Percentiles rank a stretch among this genome's conserved stretches.
These are phyloP conservation scores for Helotiales sp. DNA, from an alignment of 2,329 filamentous ascomycete species.

Conservation along the genomic window DNA sequence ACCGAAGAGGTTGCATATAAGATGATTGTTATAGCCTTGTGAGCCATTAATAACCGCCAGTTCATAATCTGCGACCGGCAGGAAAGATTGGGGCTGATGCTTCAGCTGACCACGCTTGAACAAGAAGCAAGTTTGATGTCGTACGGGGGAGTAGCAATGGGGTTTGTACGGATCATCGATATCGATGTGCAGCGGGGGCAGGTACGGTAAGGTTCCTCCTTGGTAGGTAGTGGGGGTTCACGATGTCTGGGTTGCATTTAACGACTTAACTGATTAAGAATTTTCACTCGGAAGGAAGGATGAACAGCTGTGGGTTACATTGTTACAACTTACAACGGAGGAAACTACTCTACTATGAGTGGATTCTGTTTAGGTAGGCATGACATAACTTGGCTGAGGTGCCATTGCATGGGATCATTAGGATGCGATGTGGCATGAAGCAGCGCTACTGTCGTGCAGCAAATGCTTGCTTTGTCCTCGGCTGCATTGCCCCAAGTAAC, in stretches of 20 bases:
- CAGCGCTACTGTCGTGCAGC: neutral
- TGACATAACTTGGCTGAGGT: no score
- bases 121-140: neutral
- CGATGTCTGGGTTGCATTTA: neutral
- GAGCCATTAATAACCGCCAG: constrained; percentile 5
- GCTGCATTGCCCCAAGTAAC: neutral
- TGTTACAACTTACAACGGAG: no score
- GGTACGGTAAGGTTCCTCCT: no score
- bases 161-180: neutral
- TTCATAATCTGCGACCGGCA: constrained; percentile 14
- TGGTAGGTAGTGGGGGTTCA: neutral
- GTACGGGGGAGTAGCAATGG: neutral
- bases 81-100: constrained; percentile 2
- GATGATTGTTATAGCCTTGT: constrained; percentile 2
- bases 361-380: neutral
- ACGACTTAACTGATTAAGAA: neutral
- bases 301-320: neutral
- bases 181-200: no score
- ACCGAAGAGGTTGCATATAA: constrained; percentile 14
- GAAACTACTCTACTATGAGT: neutral
- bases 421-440: neutral
- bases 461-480: neutral
- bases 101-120: constrained; percentile 12
- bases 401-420: neutral
- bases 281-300: neutral